Evolutionary conservation across 257 asterid genomes (phyloP).

Genomic region (Coffea eugenioides): DNA sequence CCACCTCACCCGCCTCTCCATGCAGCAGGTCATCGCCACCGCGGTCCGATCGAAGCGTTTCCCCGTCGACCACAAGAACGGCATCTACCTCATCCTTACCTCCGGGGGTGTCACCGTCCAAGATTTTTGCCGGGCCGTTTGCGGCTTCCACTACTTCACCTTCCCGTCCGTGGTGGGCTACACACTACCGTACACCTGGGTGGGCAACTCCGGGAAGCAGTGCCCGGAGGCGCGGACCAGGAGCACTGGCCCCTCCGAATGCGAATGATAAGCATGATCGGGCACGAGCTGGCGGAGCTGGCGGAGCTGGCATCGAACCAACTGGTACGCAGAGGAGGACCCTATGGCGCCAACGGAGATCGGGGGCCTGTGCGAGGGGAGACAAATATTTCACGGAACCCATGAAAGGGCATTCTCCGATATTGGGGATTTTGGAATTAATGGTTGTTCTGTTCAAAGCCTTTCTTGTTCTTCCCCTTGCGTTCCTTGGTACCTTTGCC

Average conservation of each 20-base stretch:
- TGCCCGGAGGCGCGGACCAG: slow-evolving; percentile 87
- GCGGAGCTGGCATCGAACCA: slow-evolving; percentile 86
- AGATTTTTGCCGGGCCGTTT: slow-evolving; percentile 89
- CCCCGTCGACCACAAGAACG: slow-evolving; percentile 77
- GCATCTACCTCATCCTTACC: slow-evolving; percentile 77
- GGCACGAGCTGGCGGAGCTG: slow-evolving; percentile 93
- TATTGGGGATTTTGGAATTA: background rate
- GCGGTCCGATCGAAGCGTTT: slow-evolving; percentile 76
- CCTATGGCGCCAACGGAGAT: slow-evolving; percentile 94
- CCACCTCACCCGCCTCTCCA: too few relatives aligned
- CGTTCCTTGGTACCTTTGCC: slow-evolving; percentile 16
- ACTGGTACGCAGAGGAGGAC: slow-evolving; percentile 85
- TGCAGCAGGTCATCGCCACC: slow-evolving; percentile 61
- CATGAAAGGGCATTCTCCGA: background rate
- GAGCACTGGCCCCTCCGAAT: slow-evolving; percentile 56
- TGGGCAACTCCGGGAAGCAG: slow-evolving; percentile 81
- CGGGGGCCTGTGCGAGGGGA: slow-evolving; percentile 68
- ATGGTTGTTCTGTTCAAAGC: background rate
- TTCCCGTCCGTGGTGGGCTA: slow-evolving; percentile 34
- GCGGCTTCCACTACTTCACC: slow-evolving; percentile 95
- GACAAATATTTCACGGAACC: background rate
- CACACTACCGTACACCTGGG: slow-evolving; percentile 19
- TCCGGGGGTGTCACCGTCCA: slow-evolving; percentile 75
- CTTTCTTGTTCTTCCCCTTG: slow-evolving; percentile 23
- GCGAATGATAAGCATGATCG: slow-evolving; percentile 91